Evolutionary conservation across 306 rosid genomes (phyloP), one percentile per base, ranked within the genome.

Genomic region (Delonix regia): DNA sequence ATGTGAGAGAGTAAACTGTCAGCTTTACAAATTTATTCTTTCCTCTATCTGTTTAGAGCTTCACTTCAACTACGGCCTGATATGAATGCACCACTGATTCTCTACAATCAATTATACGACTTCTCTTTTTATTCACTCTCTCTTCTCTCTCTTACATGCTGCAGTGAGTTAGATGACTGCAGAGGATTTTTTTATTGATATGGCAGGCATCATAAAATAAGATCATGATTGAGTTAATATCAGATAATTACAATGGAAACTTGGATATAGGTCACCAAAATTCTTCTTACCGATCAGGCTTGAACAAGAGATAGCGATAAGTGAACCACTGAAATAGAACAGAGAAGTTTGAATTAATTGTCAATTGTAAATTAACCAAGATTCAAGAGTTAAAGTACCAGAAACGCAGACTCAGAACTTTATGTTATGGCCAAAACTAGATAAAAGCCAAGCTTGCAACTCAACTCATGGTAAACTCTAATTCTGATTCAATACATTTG

Each of bases 221-320:
- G 45, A 19, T n/a, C 70, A n/a, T 34, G 34, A 71, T 64, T 65
- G 5, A 34, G 36, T 65, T 45, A n/a, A 68, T 45, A 48, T 63
- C 10, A 57, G 60, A 53, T 53, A 9, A 53, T 53, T 53, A 30
- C 45, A 5, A 11, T 42, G 72, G 21, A 81, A 69, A 82, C 38
- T 60, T 73, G 27, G 45, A 9, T 44, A 59, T 64, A 51, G 2
- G 42, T 15, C 59, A 36, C 13, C 13, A 8, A 22, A 77, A 80
- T 51, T 49, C 88, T 39, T 41, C 72, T 89, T 81, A 94, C 98
- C 98, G 69, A 62, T 94, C 86, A 9, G 99, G 99, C 80, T 92
- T 94, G 90, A 94, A 94, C 75, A 94, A 36, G 84, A 94, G 97
- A 80, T 90, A 94, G n/a, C 99, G 99, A 80, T 92, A 92, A 69